Evolutionary conservation across 208 protist species (phyloP).

Genomic region (Leishmania guyanensis): DNA sequence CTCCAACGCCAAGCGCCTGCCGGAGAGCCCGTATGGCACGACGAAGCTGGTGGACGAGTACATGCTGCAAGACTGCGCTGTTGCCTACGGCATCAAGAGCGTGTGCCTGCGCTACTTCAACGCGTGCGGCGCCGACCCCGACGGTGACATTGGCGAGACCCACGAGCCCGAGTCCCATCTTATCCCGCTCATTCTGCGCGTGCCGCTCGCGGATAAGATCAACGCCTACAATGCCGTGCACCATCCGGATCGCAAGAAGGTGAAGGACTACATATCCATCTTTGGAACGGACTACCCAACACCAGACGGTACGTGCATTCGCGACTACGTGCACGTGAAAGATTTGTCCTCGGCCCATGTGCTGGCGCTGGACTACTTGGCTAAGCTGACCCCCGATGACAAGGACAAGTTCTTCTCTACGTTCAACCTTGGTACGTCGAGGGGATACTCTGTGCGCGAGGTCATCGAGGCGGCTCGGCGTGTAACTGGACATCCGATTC

Average conservation of each 20-base stretch:
- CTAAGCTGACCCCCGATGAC: slow-evolving; percentile 38
- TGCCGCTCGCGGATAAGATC: slow-evolving; percentile 84
- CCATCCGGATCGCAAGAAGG: slow-evolving; percentile 39
- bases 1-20: slow-evolving; percentile 54
- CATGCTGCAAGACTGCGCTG: slow-evolving; percentile 90
- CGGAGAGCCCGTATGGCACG: slow-evolving; percentile 94
- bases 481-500: slow-evolving; percentile 91
- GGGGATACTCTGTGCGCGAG: slow-evolving; percentile 95
- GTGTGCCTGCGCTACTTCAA: slow-evolving; percentile 99
- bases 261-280: slow-evolving; percentile 66
- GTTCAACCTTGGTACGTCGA: slow-evolving; percentile 97
- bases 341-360: slow-evolving; percentile 97
- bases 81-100: slow-evolving; percentile 77
- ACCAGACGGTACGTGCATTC: slow-evolving; percentile 94
- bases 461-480: slow-evolving; percentile 93
- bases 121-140: slow-evolving; percentile 94
- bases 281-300: slow-evolving; percentile 96
- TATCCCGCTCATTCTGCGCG: slow-evolving; percentile 96
- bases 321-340: slow-evolving; percentile 99
- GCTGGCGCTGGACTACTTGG: slow-evolving; percentile 84
- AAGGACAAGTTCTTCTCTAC: slow-evolving; percentile 65
- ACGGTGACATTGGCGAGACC: slow-evolving; percentile 96
- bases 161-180: slow-evolving; percentile 97
- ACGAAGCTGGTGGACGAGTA: slow-evolving; percentile 94
- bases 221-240: slow-evolving; percentile 51